Conservation (phyloP, 225 moss, liverwort and hornwort species). For the Ulota crispa region DNA sequence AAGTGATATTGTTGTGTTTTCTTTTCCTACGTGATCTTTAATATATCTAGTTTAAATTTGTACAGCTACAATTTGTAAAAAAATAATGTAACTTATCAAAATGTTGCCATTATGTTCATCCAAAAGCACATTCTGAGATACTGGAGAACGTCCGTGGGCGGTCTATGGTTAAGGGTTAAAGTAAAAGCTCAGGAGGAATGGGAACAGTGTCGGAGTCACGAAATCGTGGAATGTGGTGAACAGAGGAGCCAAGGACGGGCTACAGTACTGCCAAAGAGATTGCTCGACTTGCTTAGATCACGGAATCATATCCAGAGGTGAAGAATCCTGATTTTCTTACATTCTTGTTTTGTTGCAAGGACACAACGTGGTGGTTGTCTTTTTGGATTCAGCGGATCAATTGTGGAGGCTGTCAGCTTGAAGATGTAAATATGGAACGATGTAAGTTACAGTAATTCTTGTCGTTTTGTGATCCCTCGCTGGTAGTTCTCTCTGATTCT, state of each 20-base stretch:
- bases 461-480: neutral
- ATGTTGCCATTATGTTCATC: too few relatives aligned
- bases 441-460: neutral
- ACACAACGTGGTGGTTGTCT: neutral
- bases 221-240: constrained; percentile 1
- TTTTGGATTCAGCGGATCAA: neutral
- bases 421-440: neutral
- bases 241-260: neutral
- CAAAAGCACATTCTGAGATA: too few relatives aligned
- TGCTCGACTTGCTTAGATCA: neutral
- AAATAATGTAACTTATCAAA: too few relatives aligned
- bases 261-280: neutral
- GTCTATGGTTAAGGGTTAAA: too few relatives aligned
- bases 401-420: neutral
- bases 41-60: too few relatives aligned
- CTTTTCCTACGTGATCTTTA: too few relatives aligned
- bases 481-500: neutral
- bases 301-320: neutral
- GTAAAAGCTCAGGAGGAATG: too few relatives aligned
- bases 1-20: too few relatives aligned
- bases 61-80: too few relatives aligned
- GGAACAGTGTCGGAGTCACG: neutral
- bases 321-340: neutral
- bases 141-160: too few relatives aligned
- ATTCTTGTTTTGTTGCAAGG: neutral